Conservation (phyloP, 805 yeast species). For the Tetrapisispora phaffii region DNA sequence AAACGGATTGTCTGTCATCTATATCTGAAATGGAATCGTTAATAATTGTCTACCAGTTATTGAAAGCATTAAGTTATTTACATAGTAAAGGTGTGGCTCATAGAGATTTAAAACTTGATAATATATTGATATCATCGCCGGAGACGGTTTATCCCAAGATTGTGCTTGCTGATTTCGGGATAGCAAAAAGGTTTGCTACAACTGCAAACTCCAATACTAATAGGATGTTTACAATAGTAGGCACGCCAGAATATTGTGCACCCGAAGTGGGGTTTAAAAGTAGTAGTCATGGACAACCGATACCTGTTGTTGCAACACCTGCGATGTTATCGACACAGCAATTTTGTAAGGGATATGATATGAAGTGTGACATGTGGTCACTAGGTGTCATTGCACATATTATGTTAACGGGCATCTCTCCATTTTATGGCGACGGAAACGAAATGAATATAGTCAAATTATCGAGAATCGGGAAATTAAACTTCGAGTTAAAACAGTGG, state of each 20-base stretch:
- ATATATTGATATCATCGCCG: conserved; percentile 47
- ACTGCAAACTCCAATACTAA: conserved; percentile 19
- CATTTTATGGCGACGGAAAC: conserved; percentile 44
- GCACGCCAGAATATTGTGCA: conserved; percentile 64
- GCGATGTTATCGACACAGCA: background rate
- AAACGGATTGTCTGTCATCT: conserved; percentile 32
- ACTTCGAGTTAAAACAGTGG: conserved; percentile 37
- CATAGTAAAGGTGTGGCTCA: conserved; percentile 50
- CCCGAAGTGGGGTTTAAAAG: conserved; percentile 52
- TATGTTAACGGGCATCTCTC: conserved; percentile 53
- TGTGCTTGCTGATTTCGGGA: conserved; percentile 63
- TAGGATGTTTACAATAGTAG: conserved; percentile 43
- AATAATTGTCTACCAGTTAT: conserved; percentile 45
- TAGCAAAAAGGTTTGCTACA: conserved; percentile 47
- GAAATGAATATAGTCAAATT: conserved; percentile 34
- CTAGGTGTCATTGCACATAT: conserved; percentile 52
- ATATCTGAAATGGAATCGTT: conserved; percentile 47
- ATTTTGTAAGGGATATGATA: conserved; percentile 35
- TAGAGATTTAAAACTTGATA: conserved; percentile 58
- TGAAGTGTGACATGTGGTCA: conserved; percentile 62
- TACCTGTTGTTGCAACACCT: background rate
- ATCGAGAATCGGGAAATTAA: conserved; percentile 34
- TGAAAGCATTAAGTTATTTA: conserved; percentile 46
- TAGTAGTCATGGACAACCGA: conserved; percentile 7
- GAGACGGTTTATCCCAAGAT: conserved; percentile 40